Base-by-base conservation (phyloP, 1,284 basidiomycete genomes). In the Malassezia yamatoensis region DNA sequence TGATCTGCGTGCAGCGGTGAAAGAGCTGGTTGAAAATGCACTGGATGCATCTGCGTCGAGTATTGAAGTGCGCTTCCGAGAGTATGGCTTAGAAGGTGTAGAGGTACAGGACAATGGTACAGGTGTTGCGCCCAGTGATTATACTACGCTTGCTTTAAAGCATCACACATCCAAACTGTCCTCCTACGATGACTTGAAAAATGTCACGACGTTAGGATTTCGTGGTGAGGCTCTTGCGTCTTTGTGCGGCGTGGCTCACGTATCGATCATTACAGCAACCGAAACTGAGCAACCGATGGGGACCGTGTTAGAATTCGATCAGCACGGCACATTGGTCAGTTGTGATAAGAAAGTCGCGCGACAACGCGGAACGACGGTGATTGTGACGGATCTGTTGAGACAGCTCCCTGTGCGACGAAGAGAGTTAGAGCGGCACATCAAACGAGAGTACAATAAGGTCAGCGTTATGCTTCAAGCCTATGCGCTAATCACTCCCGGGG, bases 11-110 rank as follows among this genome's bases (percentile, higher is more conserved):
- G 87, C 71, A 4, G 89, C 89, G 0, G 85, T 98, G 53, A 98
- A 98, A 73, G 94, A 99, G 75, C 82, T 98, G 2, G 82, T 98
- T 2, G 94, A 99, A 77, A 99, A 99, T 74, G 88, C 88, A 55
- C 78, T 96, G 29, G 94, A 98, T 74, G 90, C 93, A 0, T 86
- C 85, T 0, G 88, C 91, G 0, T 89, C 87, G 0, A 84, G 78
- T 62, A 83, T 98, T 48, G 90, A 96, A 72, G 83, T 98, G 54
- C 82, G 86, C 15, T 90, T 98, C 75, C 88, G 87, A 66, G 84
- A 96, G 43, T 82, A 89, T 66, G 94, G 94, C 0, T 73, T 90
- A 45, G 85, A 85, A n/a, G 79, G 80, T 2, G 80, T 98, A 61
- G 90, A 98, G 70, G 88, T 98, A 29, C 76, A 87, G 51, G 94